A percentile compares a stretch with the other conserved stretches of the same genome.
Evolutionary conservation across 495 filamentous ascomycete species (phyloP).

Genomic region (Xylaria bambusicola): DNA sequence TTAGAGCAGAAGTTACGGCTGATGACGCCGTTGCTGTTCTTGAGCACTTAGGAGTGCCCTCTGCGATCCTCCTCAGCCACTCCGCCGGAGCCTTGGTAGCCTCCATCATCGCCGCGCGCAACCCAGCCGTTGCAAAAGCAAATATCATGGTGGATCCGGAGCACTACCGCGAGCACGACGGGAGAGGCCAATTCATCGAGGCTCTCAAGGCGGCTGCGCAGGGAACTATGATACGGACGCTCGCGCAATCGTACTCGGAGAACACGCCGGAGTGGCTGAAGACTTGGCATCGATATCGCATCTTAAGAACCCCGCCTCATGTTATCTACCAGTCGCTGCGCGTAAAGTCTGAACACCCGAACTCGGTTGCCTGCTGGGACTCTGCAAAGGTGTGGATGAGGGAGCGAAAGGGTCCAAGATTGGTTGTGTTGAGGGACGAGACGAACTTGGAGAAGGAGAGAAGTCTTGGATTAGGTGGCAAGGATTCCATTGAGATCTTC

Average conservation of each 20-base stretch:
- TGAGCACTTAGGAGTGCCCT: not conserved
- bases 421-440: conserved; percentile 7
- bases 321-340: conserved; percentile 8
- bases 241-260: not conserved
- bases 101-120: not conserved
- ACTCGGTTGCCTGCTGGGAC: conserved; percentile 5
- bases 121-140: not conserved
- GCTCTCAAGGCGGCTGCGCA: conserved; percentile 3
- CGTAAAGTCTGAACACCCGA: not conserved
- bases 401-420: conserved; percentile 1
- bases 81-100: conserved; percentile 1
- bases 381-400: conserved; percentile 12
- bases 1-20: conserved; percentile 6
- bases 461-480: conserved; percentile 3
- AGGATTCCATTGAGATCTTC: conserved; percentile 9
- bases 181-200: not conserved
- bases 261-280: conserved; percentile 10
- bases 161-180: conserved; percentile 7
- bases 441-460: conserved; percentile 14
- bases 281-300: conserved; percentile 14
- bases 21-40: conserved; percentile 5
- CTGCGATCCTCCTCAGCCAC: conserved; percentile 6
- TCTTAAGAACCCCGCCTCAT: not conserved
- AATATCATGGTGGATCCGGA: conserved; percentile 6
- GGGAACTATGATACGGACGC: not conserved